Evolutionary conservation across 2,329 filamentous ascomycete species (phyloP).

Genomic region (Arthrobotrys musiformis): DNA sequence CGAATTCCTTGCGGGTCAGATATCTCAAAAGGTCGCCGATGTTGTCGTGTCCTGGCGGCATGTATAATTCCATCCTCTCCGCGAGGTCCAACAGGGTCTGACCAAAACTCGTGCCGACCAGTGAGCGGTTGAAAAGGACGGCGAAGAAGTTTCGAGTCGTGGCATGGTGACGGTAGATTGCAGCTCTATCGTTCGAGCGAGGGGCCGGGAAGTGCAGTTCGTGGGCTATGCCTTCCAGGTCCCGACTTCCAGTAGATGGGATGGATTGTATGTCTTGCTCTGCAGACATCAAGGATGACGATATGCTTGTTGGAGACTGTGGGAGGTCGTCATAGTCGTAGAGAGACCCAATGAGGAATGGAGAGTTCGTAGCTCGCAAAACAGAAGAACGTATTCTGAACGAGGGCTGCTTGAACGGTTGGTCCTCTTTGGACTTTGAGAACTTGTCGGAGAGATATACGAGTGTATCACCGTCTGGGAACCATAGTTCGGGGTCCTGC

Average conservation of each 20-base stretch:
- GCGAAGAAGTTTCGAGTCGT: constrained; percentile 77
- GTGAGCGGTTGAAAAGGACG: constrained; percentile 71
- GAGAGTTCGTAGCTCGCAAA: constrained; percentile 70
- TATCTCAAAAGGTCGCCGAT: constrained; percentile 72
- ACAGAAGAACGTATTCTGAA: constrained; percentile 71
- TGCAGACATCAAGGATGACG: constrained; percentile 46
- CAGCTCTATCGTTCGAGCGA: constrained; percentile 65
- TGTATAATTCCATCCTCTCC: constrained; percentile 70
- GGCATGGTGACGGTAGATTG: constrained; percentile 70
- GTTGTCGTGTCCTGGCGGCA: constrained; percentile 65
- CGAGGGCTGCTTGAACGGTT: constrained; percentile 64
- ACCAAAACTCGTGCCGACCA: constrained; percentile 73
- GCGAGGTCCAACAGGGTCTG: constrained; percentile 74
- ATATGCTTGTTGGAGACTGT: constrained; percentile 49
- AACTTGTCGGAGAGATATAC: constrained; percentile 67
- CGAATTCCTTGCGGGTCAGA: constrained; percentile 70
- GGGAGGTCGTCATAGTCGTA: constrained; percentile 54
- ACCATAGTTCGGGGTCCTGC: constrained; percentile 71
- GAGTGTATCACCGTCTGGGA: constrained; percentile 71
- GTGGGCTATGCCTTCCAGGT: constrained; percentile 69
- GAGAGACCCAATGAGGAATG: constrained; percentile 68
- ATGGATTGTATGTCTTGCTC: constrained; percentile 31
- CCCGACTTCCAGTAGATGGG: constrained; percentile 61
- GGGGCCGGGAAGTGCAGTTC: constrained; percentile 74
- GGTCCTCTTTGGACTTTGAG: constrained; percentile 62